Conservation (phyloP, 345 rosid genomes). For the Limnanthes douglasii region DNA sequence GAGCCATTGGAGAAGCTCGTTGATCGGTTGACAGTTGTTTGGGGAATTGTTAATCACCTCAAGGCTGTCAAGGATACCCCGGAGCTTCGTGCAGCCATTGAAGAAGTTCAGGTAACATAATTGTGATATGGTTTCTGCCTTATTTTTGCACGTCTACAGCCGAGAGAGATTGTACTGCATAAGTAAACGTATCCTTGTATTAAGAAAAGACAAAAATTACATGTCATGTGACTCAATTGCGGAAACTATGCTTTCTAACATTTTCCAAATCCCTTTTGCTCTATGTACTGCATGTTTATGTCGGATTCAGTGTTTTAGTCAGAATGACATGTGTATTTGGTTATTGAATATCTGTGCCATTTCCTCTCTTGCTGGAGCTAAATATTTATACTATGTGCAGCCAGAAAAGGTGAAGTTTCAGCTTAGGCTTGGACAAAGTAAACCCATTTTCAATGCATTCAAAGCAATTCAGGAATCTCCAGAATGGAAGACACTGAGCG, state of each 20-base stretch:
- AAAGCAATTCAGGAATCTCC: slow-evolving; percentile 56
- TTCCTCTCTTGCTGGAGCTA: slow-evolving; percentile 4
- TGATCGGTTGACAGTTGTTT: slow-evolving; percentile 53
- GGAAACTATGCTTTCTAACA: no score
- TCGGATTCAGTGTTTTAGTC: no score
- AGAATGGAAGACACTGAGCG: slow-evolving; percentile 42
- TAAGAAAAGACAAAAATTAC: no score
- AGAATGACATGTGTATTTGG: not conserved
- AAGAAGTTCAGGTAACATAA: slow-evolving; percentile 58
- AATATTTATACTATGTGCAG: slow-evolving; percentile 20
- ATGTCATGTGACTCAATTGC: no score
- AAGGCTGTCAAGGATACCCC: slow-evolving; percentile 58
- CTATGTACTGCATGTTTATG: not conserved
- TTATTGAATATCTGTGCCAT: not conserved
- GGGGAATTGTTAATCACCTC: slow-evolving; percentile 70
- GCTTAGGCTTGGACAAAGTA: slow-evolving; percentile 70
- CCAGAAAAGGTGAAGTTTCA: slow-evolving; percentile 65
- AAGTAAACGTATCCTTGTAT: no score
- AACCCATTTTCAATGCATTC: slow-evolving; percentile 63
- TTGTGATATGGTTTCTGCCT: not conserved
- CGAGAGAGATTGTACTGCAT: no score
- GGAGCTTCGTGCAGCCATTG: slow-evolving; percentile 74
- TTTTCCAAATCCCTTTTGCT: no score
- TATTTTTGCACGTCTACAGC: no score
- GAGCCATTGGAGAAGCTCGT: slow-evolving; percentile 73